Percentiles rank a stretch among this genome's conserved stretches.
Conservation (phyloP, 352 stramenopile genomes). For the Phytopythium mirpurense region DNA sequence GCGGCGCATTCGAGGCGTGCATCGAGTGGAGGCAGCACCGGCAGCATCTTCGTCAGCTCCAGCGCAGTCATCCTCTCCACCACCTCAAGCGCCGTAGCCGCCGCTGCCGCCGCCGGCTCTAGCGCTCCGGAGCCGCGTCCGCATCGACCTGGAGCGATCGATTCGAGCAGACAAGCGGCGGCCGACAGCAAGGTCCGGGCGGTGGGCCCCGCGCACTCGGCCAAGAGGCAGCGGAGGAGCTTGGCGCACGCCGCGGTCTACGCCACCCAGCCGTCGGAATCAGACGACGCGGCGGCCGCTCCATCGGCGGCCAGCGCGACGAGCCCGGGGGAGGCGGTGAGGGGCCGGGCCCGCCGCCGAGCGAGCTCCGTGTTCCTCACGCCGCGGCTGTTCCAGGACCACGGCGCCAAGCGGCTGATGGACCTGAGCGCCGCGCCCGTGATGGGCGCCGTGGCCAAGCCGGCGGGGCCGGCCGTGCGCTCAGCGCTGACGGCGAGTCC, state of each 20-base stretch:
- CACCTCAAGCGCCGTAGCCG: not conserved
- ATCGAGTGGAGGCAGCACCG: not conserved
- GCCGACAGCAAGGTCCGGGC: not conserved
- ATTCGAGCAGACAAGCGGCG: not conserved
- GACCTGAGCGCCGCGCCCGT: slow-evolving; percentile 9
- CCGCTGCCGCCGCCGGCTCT: too few species aligned
- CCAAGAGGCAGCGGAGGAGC: not conserved
- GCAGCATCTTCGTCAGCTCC: not conserved
- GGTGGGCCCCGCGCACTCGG: not conserved
- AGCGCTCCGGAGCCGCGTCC: too few species aligned
- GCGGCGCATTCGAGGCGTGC: not conserved
- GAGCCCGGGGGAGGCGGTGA: not conserved
- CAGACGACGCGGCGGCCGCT: not conserved
- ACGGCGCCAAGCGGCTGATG: slow-evolving; percentile 18
- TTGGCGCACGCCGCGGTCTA: not conserved
- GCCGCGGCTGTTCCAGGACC: slow-evolving; percentile 13
- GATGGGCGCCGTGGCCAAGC: not conserved
- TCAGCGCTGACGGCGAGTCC: slow-evolving; percentile 1
- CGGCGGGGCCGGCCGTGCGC: not conserved
- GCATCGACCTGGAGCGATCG: too few species aligned
- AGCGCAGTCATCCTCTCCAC: not conserved
- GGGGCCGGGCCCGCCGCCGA: not conserved
- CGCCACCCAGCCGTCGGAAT: not conserved
- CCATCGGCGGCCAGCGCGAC: not conserved
- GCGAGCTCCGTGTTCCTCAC: slow-evolving; percentile 20